Evolutionary conservation across 768 basidiomycete species (phyloP), one percentile per base, ranked within the genome.

Genomic region (Glaciozyma martinii): DNA sequence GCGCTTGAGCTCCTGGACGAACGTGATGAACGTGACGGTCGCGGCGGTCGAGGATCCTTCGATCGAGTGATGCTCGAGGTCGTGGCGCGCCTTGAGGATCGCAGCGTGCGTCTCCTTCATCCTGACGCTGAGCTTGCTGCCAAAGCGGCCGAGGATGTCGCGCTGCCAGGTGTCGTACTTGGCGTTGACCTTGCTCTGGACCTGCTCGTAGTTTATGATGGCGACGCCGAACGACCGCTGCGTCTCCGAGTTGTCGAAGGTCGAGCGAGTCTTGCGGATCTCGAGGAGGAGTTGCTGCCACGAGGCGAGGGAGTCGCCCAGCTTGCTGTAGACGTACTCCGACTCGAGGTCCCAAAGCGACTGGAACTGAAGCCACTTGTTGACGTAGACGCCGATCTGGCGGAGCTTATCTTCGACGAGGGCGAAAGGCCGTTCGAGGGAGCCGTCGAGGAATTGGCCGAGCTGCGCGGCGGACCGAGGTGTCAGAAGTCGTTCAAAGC

Each of bases 161-260:
- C 87, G 81, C 80, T 98, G 94, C 94, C 95, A 98, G 25, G 90
- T 80, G 75, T 98, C 95, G 76, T 99, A 99, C 79, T 97, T 98
- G 65, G 93, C 90, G 76, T 97, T 97, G 73, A 99, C 95, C 71
- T 93, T 83, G 53, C 89, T 84, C 78, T 99, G 95, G 32, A 97
- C 95, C 76, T 94, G 93, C 76, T 98, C 94, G 77, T 97, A 99
- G 77, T 97, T 90, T 72, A 99, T 87, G 52, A 93, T 84, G 74
- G 90, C 92, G 15, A 93, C 88, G 1, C 93, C 92, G 74, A 98
- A 95, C 55, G 84, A 84, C 70, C 87, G 90, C 72, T 87, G 86
- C 13, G 90, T 93, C 72, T 95, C 95, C 32, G 90, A 88, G 25
- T 90, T 98, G 77, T 99, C 95, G 74, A 99, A 98, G 23, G 92